A percentile compares a stretch with the other conserved stretches of the same genome.
phyloP scores from a whole-genome alignment of 257 asterid genomes.

The Thymus mandschuricus region DNA sequence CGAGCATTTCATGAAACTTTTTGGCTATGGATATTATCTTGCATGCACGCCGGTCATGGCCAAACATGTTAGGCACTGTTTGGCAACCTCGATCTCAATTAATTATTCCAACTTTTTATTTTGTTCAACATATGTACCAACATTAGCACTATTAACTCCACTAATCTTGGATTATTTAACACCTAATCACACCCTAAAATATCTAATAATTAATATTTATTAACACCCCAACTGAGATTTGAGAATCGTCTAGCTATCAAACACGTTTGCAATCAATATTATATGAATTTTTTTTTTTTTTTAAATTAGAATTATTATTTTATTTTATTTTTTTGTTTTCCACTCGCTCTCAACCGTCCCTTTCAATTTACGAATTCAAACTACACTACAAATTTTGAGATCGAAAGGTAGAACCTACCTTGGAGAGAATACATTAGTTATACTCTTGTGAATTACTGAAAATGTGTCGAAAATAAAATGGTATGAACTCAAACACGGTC shows the following conservation, averaged over 20 bases:
- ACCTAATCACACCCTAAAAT: no score
- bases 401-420: not conserved
- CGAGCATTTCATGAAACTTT: no score
- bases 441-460: not conserved
- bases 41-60: slow-evolving; percentile 37
- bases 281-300: no score
- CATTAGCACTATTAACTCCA: not conserved
- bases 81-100: not conserved
- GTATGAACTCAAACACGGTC: not conserved
- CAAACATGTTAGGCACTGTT: slow-evolving; percentile 29
- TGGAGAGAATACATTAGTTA: not conserved
- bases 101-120: not conserved
- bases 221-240: not conserved
- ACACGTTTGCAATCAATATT: not conserved
- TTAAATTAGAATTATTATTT: not conserved
- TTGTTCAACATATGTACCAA: slow-evolving; percentile 3
- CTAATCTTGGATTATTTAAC: not conserved
- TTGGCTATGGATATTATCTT: not conserved
- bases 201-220: not conserved
- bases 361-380: not conserved
- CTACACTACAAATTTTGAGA: not conserved
- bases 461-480: slow-evolving; percentile 17
- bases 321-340: not conserved
- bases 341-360: not conserved
- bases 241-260: no score